These are phyloP conservation scores for Penicillium chermesinum DNA, from an alignment of 495 filamentous ascomycete species.

Conservation along the genomic window DNA sequence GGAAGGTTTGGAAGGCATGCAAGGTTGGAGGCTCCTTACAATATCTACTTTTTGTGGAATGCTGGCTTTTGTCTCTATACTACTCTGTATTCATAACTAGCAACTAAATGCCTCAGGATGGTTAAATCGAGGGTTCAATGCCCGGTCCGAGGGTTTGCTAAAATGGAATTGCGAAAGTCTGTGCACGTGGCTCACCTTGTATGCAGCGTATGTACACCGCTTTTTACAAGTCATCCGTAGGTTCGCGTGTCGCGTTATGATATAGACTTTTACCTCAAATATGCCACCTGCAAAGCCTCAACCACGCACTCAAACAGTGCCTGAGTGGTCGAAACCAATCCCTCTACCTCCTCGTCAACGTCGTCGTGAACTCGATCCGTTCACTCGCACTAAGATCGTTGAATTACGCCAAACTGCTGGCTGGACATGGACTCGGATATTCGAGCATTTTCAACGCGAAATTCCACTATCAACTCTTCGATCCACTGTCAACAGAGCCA, in stretches of 20 bases:
- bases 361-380: constrained; percentile 6
- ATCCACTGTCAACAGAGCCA: background rate
- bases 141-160: too few species aligned
- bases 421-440: constrained; percentile 5
- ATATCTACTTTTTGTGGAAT: too few species aligned
- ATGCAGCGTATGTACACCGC: too few species aligned
- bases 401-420: constrained; percentile 3
- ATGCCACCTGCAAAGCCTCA: background rate
- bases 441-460: background rate
- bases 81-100: too few species aligned
- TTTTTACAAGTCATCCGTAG: background rate
- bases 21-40: too few species aligned
- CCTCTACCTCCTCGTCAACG: background rate
- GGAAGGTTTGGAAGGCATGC: background rate
- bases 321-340: background rate
- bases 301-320: background rate
- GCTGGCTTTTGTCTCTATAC: too few species aligned
- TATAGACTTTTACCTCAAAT: background rate
- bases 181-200: too few species aligned
- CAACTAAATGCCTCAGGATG: too few species aligned
- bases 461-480: constrained; percentile 3
- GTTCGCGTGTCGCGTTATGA: background rate
- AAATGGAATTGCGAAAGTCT: too few species aligned
- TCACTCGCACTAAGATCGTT: constrained; percentile 2
- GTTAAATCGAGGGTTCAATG: too few species aligned